Evolutionary conservation across 2,329 filamentous ascomycete species (phyloP), one percentile per base, ranked within the genome.

Genomic region (Neodidymelliopsis sp.): DNA sequence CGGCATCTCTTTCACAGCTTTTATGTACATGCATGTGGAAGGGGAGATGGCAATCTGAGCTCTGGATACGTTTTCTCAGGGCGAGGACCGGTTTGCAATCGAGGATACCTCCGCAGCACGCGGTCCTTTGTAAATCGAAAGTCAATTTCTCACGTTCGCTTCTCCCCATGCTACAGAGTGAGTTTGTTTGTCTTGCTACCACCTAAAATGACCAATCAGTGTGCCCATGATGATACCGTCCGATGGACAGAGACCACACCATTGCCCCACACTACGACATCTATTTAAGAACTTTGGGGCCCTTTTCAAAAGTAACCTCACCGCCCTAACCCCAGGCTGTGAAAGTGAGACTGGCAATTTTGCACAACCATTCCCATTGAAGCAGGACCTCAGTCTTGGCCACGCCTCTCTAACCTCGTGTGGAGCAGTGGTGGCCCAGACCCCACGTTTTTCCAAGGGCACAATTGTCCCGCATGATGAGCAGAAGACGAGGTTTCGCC

Each of bases 71-170:
- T 66, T 61, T 63, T 69, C 65, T 62, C 56, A 60, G 68, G 60
- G 71, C 63, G 66, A 73, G 70, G 70, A 72, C 67, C 65, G 67
- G 67, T 70, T 67, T 74, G 69, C 70, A 67, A 73, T 77, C 73
- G 73, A 77, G 74, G 75, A 77, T 71, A 70, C 73, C 74, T 75
- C 70, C 66, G 72, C 71, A 63, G 74, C 74, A 68, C 70, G 68
- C 62, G 69, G 69, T 69, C 66, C 64, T 67, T 72, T 69, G 62
- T 70, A 71, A 70, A 72, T 71, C 66, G 62, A 71, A 69, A 59
- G 61, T 63, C 67, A 69, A 67, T 62, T 65, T 61, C 64, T 65
- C 62, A 68, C 56, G 51, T 50, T 67, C 60, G 55, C 57, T 67
- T 44, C 47, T 16, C 28, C n/a, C n/a, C n/a, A n/a, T 42, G 8